Evolutionary conservation across 2,329 filamentous ascomycete species (phyloP), one percentile per base, ranked within the genome.

Genomic region (Elsinoe ampelina): DNA sequence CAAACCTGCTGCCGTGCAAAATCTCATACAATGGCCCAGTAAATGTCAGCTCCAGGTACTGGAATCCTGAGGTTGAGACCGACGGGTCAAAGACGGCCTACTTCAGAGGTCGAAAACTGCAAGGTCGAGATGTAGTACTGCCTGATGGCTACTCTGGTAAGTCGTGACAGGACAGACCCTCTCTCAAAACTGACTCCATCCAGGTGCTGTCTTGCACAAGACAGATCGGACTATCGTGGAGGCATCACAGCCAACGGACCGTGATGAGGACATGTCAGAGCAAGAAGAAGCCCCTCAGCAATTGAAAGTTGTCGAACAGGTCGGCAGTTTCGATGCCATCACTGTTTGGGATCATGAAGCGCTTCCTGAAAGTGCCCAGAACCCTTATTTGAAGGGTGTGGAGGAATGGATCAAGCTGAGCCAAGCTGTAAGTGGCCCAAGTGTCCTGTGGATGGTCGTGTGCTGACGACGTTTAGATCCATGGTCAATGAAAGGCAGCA

Each of bases 261-360:
- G 70, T 35, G 62, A 68, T 2, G 73, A 75, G 7, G 68, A 70
- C 4, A 72, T 74, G 11, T 69, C 70, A 2, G 75, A 77, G 2
- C 67, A 74, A 1, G 65, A 71, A 1, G 75, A 77, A 8, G 68
- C 73, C 11, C 75, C 80, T 20, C 20, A 36, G 12, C 75, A 80
- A 1, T 79, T 82, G 8, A 76, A 75, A 17, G 72, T 78, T 1
- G 70, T 92, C 62, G 78, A 86, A 52, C 75, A 81, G 42, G 75
- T 83, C 17, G 83, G 82, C 1, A 77, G 77, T 13, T 96, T 96
- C 66, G 82, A 89, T 5, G 77, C 86, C 56, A 69, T 95, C 52
- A 72, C 89, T 2, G 78, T 95, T n/a, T 97, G 91, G 91, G 84
- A 81, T 0, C 90, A 95, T 68, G 90, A 93, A 62, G 70, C 73